Base-by-base conservation (phyloP, 495 filamentous ascomycete genomes). In the Durotheca rogersii region DNA sequence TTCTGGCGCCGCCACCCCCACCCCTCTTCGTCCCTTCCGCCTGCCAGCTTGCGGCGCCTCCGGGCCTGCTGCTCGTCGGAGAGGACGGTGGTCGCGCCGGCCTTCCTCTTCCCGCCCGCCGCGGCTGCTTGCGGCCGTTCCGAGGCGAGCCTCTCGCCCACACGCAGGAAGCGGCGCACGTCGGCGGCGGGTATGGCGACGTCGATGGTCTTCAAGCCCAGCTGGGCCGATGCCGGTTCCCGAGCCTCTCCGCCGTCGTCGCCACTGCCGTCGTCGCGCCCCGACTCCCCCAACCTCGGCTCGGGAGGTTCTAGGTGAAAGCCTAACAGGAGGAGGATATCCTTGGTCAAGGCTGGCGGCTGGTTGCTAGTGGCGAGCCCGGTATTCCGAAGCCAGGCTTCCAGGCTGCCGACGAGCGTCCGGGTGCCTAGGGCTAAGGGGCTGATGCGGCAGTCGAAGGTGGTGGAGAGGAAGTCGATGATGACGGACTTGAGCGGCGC, bases 361-460 rank as follows among this genome's bases (percentile, higher is more conserved):
- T 41, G 18, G 1, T 51, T 35, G 1, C 38, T 51, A 19, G 62
- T 25, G 5, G n/a, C n/a, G n/a, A n/a, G 23, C 23, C 61, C 61
- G 15, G 52, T 58, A 5, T 66, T 36, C n/a, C 48, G 29, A 17
- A 73, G 56, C 73, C 74, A 77, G 2, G 51, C 30, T 38, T 78
- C 74, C 69, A 66, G 71, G 7, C 56, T 53, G 1, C 41, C 30
- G 2, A 73, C 52, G 7, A 78, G 55, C 1, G 67, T 72, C 38
- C 67, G 58, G 0, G 73, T 78, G 7, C 74, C 73, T 6, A 76
- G 47, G 7, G 64, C 58, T 11, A 75, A 56, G 15, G 71, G 51
- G 19, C 62, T 73, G 29, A 75, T 62, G 34, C 73, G 72, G 42
- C 72, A 75, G 65, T 78, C 74, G 40, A 76, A 78, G 2, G 66